Evolutionary conservation across 2,329 filamentous ascomycete species (phyloP).

Genomic region (Pochonia chlamydosporia): DNA sequence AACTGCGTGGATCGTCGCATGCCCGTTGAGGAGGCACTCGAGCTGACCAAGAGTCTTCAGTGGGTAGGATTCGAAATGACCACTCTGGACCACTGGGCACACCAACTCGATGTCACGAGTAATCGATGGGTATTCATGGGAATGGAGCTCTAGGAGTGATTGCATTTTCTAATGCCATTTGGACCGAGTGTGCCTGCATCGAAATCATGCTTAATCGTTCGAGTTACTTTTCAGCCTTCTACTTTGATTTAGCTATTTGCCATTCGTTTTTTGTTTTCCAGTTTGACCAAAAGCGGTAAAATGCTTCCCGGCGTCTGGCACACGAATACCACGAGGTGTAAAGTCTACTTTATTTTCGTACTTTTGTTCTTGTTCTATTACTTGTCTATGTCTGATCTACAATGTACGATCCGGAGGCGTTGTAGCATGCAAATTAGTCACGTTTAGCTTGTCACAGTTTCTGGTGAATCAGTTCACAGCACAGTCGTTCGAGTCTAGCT

Average conservation of each 20-base stretch:
- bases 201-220: neutral
- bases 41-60: slow-evolving; percentile 74
- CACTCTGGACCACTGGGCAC: slow-evolving; percentile 71
- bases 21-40: slow-evolving; percentile 54
- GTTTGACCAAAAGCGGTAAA: neutral
- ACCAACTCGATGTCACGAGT: slow-evolving; percentile 61
- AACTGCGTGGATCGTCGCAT: slow-evolving; percentile 74
- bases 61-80: slow-evolving; percentile 90
- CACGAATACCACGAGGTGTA: neutral
- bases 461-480: neutral
- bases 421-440: neutral
- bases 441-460: neutral
- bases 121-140: slow-evolving; percentile 78
- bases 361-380: slow-evolving; percentile 4
- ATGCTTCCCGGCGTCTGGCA: neutral
- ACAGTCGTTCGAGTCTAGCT: neutral
- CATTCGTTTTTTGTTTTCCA: slow-evolving; percentile 11
- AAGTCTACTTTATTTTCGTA: slow-evolving; percentile 1
- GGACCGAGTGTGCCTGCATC: neutral
- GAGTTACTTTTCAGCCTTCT: neutral
- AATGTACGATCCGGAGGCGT: neutral
- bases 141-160: slow-evolving; percentile 65
- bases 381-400: neutral
- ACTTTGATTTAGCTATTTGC: slow-evolving; percentile 13
- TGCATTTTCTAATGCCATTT: neutral